Base-by-base conservation (phyloP, 495 filamentous ascomycete species). In the Cladorrhinum samala region DNA sequence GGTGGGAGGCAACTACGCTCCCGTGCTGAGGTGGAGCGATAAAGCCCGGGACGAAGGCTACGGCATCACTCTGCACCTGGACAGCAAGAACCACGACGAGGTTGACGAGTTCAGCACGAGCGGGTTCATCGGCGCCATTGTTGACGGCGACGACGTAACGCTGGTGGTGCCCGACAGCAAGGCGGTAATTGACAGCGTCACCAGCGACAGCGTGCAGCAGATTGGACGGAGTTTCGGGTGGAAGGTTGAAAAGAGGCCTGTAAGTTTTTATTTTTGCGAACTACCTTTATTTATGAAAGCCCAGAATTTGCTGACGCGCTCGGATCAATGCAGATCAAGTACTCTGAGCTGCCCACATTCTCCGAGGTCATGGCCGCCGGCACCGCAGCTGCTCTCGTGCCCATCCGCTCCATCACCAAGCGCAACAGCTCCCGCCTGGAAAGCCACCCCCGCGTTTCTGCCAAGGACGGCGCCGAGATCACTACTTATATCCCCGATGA, bases 41-140 rank as follows among this genome's bases (percentile, higher is more conserved):
- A 82, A 78, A 48, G 90, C 90, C 2, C 69, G 80, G 9, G 66
- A 70, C 3, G 81, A 84, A 38, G 89, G 90, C 2, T 95, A 79
- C 61, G 88, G 86, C 4, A 95, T 95, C 56, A 95, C 91, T 9
- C 72, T 95, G 56, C 90, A 95, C 64, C 70, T 95, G 41, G 90
- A 95, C 62, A 91, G 87, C 61, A 80, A 81, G 67, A 85, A 80
- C 11, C 78, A 88, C 53, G 84, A 78, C 19, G 87, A 86, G 68
- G 78, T 96, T 40, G 91, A 96, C 57, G 91, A 96, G 72, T 96
- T 96, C 56, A 89, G 85, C 46, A 96, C 91, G 0, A 85, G 81
- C 30, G 91, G 87, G 1, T 94, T 96, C 55, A 82, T 95, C 49
- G 91, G 88, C 0, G 84, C 85, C 5, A 72, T 78, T 56, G 77